These are phyloP conservation scores for Lichtheimia hyalospora DNA, from an alignment of 371 early-diverging fungal genomes.

Conservation along the genomic window DNA sequence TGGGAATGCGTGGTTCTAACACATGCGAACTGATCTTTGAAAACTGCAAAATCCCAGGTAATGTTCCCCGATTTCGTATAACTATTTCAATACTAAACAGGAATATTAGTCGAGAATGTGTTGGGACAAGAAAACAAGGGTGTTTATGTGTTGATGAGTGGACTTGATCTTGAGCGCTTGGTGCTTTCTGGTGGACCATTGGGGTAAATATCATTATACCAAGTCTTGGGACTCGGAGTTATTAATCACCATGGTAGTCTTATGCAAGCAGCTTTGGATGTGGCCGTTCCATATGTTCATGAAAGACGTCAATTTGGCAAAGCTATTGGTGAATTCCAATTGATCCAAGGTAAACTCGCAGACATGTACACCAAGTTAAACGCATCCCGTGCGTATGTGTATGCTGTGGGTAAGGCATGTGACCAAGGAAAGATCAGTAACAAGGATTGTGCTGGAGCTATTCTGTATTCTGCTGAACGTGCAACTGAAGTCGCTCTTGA, in stretches of 20 bases:
- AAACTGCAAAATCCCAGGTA: constrained; percentile 88
- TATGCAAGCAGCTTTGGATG: constrained; percentile 91
- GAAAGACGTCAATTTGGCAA: constrained; percentile 87
- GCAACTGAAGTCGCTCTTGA: constrained; percentile 95
- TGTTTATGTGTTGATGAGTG: constrained; percentile 97
- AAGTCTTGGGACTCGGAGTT: neutral
- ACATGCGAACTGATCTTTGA: constrained; percentile 97
- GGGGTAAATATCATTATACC: constrained; percentile 48
- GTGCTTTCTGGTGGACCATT: constrained; percentile 95
- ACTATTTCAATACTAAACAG: neutral
- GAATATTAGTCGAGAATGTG: constrained; percentile 73
- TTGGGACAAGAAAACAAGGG: constrained; percentile 86
- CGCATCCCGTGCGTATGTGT: constrained; percentile 90
- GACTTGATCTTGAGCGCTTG: constrained; percentile 90
- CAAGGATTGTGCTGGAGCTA: constrained; percentile 96
- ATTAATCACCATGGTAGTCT: constrained; percentile 39
- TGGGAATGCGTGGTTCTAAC: constrained; percentile 97
- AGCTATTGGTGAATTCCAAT: constrained; percentile 90
- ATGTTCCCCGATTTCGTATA: neutral
- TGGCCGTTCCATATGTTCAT: constrained; percentile 85
- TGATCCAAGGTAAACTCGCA: constrained; percentile 93
- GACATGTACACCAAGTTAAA: constrained; percentile 97
- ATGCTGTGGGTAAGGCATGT: constrained; percentile 89
- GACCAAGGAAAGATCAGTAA: constrained; percentile 80
- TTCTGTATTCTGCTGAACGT: constrained; percentile 93